Percentiles rank a stretch among this genome's conserved stretches.
Evolutionary conservation across 2,329 filamentous ascomycete genomes (phyloP).

Genomic region (Penicillium sumatraense): DNA sequence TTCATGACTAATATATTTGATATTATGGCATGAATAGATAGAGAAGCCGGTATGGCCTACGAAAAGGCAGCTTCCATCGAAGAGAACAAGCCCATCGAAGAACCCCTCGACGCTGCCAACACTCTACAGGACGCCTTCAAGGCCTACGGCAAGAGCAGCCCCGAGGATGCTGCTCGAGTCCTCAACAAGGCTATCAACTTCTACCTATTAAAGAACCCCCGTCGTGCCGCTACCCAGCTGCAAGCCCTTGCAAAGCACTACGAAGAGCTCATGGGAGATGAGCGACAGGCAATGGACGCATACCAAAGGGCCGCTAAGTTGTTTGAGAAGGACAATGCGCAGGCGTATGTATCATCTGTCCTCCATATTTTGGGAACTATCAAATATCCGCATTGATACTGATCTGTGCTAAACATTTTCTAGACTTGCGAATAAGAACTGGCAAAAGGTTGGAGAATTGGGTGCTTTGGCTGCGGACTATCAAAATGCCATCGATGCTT

Average conservation of each 20-base stretch:
- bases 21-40: slow-evolving; percentile 56
- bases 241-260: slow-evolving; percentile 86
- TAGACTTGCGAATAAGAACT: slow-evolving; percentile 89
- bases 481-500: slow-evolving; percentile 71
- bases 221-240: slow-evolving; percentile 87
- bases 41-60: slow-evolving; percentile 84
- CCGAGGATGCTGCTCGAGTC: slow-evolving; percentile 79
- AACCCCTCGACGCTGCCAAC: slow-evolving; percentile 91
- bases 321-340: slow-evolving; percentile 86
- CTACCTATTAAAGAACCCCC: slow-evolving; percentile 87
- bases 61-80: slow-evolving; percentile 81
- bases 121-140: slow-evolving; percentile 91
- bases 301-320: slow-evolving; percentile 87
- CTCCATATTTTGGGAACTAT: not conserved
- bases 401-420: too few relatives aligned
- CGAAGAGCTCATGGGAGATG: slow-evolving; percentile 79
- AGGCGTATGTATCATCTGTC: slow-evolving; percentile 60
- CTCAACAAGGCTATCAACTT: slow-evolving; percentile 79
- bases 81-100: slow-evolving; percentile 76
- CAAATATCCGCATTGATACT: not conserved
- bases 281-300: slow-evolving; percentile 75
- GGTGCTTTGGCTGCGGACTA: slow-evolving; percentile 82
- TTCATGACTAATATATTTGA: slow-evolving; percentile 2
- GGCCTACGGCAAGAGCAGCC: slow-evolving; percentile 84
- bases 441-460: slow-evolving; percentile 88